A percentile compares a stretch with the other conserved stretches of the same genome.
Conservation (phyloP, 2,329 filamentous ascomycete species). For the Colletotrichum siamense region DNA sequence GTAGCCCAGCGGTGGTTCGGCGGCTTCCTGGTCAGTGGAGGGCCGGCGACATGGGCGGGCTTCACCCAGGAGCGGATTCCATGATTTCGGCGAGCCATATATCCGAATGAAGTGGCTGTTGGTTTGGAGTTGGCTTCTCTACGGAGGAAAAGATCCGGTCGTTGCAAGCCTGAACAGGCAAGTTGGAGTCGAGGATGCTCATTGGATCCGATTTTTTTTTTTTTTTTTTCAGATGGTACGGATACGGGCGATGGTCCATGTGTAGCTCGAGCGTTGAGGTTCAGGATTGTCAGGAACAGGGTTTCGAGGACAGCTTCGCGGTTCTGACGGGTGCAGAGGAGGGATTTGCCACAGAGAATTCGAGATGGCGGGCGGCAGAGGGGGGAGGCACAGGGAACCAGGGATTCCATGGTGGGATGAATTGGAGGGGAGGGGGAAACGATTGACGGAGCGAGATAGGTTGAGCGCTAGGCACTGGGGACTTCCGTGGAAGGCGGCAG, state of each 20-base stretch:
- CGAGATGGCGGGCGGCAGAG: neutral
- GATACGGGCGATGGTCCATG: neutral
- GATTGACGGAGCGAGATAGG: neutral
- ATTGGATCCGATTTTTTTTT: neutral
- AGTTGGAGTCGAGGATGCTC: neutral
- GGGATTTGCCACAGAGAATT: neutral
- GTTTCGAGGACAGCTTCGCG: neutral
- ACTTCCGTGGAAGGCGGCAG: neutral
- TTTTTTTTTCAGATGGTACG: neutral
- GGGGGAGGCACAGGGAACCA: too few species aligned
- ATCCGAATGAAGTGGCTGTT: neutral
- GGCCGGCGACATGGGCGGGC: too few species aligned
- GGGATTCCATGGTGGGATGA: neutral
- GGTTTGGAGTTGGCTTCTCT: neutral
- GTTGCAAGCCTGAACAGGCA: neutral
- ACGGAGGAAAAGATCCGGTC: conserved; percentile 12
- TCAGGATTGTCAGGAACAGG: neutral
- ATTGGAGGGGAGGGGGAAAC: neutral
- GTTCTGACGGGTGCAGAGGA: neutral
- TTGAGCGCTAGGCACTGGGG: neutral
- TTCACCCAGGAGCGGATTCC: neutral
- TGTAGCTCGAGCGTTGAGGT: neutral
- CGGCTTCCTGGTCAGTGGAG: neutral
- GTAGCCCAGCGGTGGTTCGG: neutral
- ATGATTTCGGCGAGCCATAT: neutral